Percentiles rank a stretch among this genome's conserved stretches.
These are phyloP conservation scores for Colletotrichum abscissum DNA, from an alignment of 2,329 filamentous ascomycete species.

Conservation along the genomic window DNA sequence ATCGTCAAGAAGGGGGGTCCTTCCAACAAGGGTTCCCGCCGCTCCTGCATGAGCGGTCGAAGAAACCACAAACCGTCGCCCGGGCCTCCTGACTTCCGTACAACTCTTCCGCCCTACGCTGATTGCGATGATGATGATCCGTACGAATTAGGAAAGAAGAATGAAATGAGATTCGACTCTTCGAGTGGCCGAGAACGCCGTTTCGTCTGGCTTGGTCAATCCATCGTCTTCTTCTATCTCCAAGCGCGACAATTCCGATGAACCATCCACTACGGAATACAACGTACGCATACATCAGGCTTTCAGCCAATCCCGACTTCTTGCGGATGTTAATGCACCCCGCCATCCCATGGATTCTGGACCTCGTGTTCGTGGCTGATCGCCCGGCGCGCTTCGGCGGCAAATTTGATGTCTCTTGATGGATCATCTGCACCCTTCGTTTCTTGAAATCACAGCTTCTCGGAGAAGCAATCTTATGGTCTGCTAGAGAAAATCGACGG, in stretches of 20 bases:
- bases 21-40: background rate
- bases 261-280: background rate
- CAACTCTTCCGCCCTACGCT: background rate
- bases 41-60: background rate
- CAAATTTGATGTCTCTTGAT: background rate
- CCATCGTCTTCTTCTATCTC: background rate
- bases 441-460: background rate
- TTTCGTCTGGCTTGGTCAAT: background rate
- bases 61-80: background rate
- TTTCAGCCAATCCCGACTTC: background rate
- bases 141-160: background rate
- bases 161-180: background rate
- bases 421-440: background rate
- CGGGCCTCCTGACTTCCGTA: background rate
- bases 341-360: background rate
- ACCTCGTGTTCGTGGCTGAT: slow-evolving; percentile 8
- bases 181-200: background rate
- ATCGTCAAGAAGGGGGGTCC: background rate
- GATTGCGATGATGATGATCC: background rate
- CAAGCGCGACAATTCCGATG: background rate
- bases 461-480: background rate
- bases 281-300: background rate
- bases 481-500: background rate
- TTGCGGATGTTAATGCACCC: background rate
- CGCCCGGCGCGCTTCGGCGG: slow-evolving; percentile 1